Evolutionary conservation across 768 basidiomycete genomes (phyloP).

Genomic region (Suillus subluteus): DNA sequence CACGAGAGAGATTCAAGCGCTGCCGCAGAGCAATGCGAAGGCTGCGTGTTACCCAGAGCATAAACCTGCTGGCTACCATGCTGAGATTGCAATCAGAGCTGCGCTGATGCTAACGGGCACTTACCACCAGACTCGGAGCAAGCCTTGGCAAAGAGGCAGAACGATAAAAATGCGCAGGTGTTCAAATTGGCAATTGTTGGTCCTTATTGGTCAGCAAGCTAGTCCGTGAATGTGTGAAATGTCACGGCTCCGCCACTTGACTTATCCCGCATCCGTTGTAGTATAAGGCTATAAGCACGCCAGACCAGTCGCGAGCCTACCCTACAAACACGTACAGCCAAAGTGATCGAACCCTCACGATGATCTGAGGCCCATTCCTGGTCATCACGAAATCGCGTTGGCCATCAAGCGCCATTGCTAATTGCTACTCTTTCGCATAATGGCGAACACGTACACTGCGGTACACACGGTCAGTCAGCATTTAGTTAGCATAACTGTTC

Average conservation of each 20-base stretch:
- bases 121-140: conserved; percentile 9
- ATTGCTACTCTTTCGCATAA: background rate
- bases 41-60: conserved; percentile 29
- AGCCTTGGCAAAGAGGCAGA: conserved; percentile 4
- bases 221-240: background rate
- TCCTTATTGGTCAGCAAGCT: conserved; percentile 1
- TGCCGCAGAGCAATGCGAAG: conserved; percentile 23
- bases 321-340: no score
- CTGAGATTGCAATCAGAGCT: conserved; percentile 9
- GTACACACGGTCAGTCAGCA: background rate
- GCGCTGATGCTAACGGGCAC: conserved; percentile 12
- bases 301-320: no score
- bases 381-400: background rate
- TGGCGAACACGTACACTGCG: background rate
- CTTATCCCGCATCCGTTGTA: background rate
- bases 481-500: background rate
- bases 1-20: conserved; percentile 18
- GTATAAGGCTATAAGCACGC: no score
- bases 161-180: background rate
- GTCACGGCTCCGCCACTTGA: background rate
- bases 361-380: background rate
- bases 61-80: conserved; percentile 19
- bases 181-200: background rate
- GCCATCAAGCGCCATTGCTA: background rate
- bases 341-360: background rate